Base-by-base conservation (phyloP, 306 rosid species). In the Carpinus fangiana region DNA sequence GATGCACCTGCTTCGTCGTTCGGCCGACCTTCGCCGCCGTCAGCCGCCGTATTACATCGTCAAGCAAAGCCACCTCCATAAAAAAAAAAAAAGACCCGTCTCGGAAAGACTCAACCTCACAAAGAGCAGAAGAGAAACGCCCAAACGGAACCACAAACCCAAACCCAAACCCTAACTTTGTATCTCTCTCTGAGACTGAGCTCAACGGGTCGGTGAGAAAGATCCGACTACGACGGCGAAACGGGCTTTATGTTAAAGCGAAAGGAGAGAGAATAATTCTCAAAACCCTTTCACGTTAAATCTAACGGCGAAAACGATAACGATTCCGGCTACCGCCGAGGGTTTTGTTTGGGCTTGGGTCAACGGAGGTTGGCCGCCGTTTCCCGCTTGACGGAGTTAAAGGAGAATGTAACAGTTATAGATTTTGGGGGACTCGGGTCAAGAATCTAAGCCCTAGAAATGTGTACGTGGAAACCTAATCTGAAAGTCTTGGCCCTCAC, bases 11-110 rank as follows among this genome's bases (percentile, higher is more conserved):
- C 73, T 79, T 88, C 74, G 97, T 89, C 36, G 89, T 89, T 69
- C 93, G 92, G 1, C 97, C 97, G 78, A 81, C 87, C 80, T 91
- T 91, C 55, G 97, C 91, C 17, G 87, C 70, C 21, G 87, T 71
- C 5, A 91, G 92, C 83, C 88, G 87, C 74, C 88, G 80, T 56
- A 91, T 89, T 26, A 91, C 83, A 72, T 91, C 97, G 70, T 89
- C 91, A 10, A 91, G 86, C 72, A 80, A 12, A 54, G 62, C 47
- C 23, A 85, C 97, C 28, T 88, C 97, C 97, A 91, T 91, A 0
- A 76, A 59, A 23, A 23, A 23, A 23, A 23, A 23, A 23, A 23
- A 23, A 78, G 67, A 47, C 38, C 38, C 56, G 56, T 52, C 56
- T 16, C 5, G 18, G 16, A 52, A 16, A 4, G 12, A 23, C 23